Base-by-base conservation (phyloP, 495 filamentous ascomycete species). In the Aspergillus incahuasiensis region DNA sequence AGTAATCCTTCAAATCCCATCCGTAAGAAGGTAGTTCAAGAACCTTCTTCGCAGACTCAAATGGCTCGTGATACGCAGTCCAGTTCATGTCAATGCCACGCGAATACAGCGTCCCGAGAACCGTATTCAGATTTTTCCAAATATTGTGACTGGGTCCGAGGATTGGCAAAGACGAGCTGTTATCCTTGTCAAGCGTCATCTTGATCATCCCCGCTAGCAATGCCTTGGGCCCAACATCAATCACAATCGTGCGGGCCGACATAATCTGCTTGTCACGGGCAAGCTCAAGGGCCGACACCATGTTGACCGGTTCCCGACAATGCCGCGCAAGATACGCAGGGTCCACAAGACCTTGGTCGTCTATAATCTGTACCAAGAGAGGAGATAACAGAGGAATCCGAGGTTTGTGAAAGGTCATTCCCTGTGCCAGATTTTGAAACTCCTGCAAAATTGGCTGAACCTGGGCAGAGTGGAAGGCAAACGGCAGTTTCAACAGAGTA, bases 51-150 rank as follows among this genome's bases (percentile, higher is more conserved):
- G 3, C 18, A 0, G 6, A 0, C 15, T 41, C 54, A 6, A 41
- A 53, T 0, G 18, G 30, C 5, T 47, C 38, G 24, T 59, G 54
- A 11, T 61, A 87, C 62, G 88, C 87, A 49, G 76, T 78, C 84
- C 86, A 92, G 63, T 82, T 64, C 45, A 90, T 65, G 22, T 80
- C 74, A 6, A 85, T 56, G 5, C 88, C 86, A 9, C 68, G 72
- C 3, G 64, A 63, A 64, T 90, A 79, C 12, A 90, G 69, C 1
- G 75, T 70, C 39, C 68, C 67, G 8, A 90, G 59, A 16, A 69
- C 81, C 6, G 62, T 57, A 0, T 74, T 70, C 2, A 91, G 65
- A 5, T 75, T 82, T 60, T 78, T 79, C 76, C 82, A 90, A 4
- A 21, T 15, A 8, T 38, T 32, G 0, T 19, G 16, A 25, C 52